Percentiles rank a stretch among this genome's conserved stretches.
Conservation (phyloP, 352 stramenopile genomes). For the Phytophthora cactorum region DNA sequence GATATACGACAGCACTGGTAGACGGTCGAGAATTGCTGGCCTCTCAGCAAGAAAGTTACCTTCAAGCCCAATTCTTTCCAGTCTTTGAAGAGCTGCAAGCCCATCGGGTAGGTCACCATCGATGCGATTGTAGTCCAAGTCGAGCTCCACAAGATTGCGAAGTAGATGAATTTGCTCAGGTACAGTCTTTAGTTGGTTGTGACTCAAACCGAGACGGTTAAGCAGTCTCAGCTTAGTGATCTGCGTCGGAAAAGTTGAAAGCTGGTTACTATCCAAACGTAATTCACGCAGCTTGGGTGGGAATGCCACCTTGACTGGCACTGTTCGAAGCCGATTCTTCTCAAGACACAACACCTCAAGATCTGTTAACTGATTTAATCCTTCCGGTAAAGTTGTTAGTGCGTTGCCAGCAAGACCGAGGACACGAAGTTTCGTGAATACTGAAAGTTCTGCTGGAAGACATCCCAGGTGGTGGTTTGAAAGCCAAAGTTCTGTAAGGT, state of each 20-base stretch:
- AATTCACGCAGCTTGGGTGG: conserved; percentile 52
- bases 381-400: conserved; percentile 50
- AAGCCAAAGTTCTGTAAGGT: conserved; percentile 65
- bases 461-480: conserved; percentile 61
- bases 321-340: conserved; percentile 55
- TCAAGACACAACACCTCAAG: conserved; percentile 73
- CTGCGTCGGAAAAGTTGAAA: conserved; percentile 51
- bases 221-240: conserved; percentile 64
- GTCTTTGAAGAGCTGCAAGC: conserved; percentile 44
- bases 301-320: conserved; percentile 47
- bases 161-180: conserved; percentile 60
- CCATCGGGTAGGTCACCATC: conserved; percentile 44
- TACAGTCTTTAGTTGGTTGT: conserved; percentile 54
- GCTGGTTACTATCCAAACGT: conserved; percentile 59
- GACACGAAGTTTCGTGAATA: conserved; percentile 54
- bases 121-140: conserved; percentile 72
- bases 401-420: conserved; percentile 68
- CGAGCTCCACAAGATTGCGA: conserved; percentile 63
- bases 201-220: conserved; percentile 61
- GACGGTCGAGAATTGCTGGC: conserved; percentile 30
- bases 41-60: conserved; percentile 47
- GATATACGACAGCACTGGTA: conserved; percentile 51
- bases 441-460: conserved; percentile 54
- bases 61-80: conserved; percentile 71
- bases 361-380: conserved; percentile 36